Conservation (phyloP, 1,284 basidiomycete genomes). For the Melanopsichium pennsylvanicum region DNA sequence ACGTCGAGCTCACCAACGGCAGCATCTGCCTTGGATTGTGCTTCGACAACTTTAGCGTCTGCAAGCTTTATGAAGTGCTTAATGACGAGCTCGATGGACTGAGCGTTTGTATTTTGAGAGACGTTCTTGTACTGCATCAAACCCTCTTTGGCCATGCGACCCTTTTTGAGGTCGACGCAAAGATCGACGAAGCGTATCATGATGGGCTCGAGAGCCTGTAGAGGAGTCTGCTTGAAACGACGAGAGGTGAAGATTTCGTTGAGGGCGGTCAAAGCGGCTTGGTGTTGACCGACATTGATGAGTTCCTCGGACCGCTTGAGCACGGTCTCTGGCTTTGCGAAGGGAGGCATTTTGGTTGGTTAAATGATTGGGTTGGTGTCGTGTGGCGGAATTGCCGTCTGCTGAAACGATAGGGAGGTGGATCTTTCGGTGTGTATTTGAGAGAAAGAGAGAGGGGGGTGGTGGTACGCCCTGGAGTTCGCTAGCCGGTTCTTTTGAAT, state of each 20-base stretch:
- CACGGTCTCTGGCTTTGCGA: slow-evolving; percentile 88
- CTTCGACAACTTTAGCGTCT: slow-evolving; percentile 74
- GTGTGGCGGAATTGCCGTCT: slow-evolving; percentile 24
- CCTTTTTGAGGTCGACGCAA: slow-evolving; percentile 93
- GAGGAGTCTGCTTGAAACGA: slow-evolving; percentile 89
- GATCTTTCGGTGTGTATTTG: too few species aligned
- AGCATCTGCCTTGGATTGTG: slow-evolving; percentile 63
- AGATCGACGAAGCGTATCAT: slow-evolving; percentile 89
- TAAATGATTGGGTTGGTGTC: not conserved
- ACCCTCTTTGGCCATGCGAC: slow-evolving; percentile 90
- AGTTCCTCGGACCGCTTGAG: slow-evolving; percentile 88
- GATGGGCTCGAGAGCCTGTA: slow-evolving; percentile 91
- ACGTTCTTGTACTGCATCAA: slow-evolving; percentile 79
- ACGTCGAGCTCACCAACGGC: slow-evolving; percentile 66
- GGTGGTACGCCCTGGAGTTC: slow-evolving; percentile 42
- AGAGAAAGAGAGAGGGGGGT: too few species aligned
- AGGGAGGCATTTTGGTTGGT: slow-evolving; percentile 76
- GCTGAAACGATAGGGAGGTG: slow-evolving; percentile 16
- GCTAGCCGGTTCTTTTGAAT: slow-evolving; percentile 30
- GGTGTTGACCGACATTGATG: slow-evolving; percentile 85
- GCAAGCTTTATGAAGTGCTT: slow-evolving; percentile 86
- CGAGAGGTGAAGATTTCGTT: slow-evolving; percentile 92
- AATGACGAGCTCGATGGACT: slow-evolving; percentile 91
- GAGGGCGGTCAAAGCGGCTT: slow-evolving; percentile 85
- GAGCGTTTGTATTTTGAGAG: slow-evolving; percentile 86